Evolutionary conservation across 345 rosid species (phyloP), one percentile per base, ranked within the genome.

Genomic region (Rhizophora apiculata): DNA sequence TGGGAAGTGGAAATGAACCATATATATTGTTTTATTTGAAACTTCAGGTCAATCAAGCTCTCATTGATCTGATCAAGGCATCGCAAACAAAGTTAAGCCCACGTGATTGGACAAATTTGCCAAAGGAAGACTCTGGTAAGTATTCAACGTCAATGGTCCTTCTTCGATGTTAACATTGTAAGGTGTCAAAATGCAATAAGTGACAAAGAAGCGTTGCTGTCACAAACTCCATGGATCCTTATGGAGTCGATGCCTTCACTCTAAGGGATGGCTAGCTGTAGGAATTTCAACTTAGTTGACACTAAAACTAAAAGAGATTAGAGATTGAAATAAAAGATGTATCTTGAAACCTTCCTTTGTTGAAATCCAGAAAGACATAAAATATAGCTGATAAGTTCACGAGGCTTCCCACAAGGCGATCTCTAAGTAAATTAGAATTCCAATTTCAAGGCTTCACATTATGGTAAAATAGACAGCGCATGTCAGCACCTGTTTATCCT

Each of bases 11-110:
- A 61, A 64, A 68, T 68, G 64, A 51, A 71, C 27, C 16, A 31
- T 58, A 8, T 26, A 15, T 27, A 8, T 60, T 68, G 10, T 27
- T 20, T 52, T 27, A 7, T 52, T 60, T 39, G 34, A 29, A 67
- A 71, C 73, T 80, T 68, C 87, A 95, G 99, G 99, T 95, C 77
- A 95, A 95, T 80, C 84, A 83, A 80, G 85, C 96, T 74, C 99
- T 95, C 65, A 67, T 76, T 0, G 91, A 90, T 55, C 77, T 92
- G 84, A 79, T 92, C 22, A 76, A 67, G 68, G 93, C 91, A 55
- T 74, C 98, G 2, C 81, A 90, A 82, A 69, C 39, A 75, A 82
- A 84, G 80, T 77, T 76, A 64, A 79, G 64, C 46, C 87, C 94
- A 8, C 74, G 74, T 8, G 89, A 89, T 30, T 95, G 99, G 99